Base-by-base conservation (phyloP, 1,284 basidiomycete genomes). In the Moniliophthora roreri region DNA sequence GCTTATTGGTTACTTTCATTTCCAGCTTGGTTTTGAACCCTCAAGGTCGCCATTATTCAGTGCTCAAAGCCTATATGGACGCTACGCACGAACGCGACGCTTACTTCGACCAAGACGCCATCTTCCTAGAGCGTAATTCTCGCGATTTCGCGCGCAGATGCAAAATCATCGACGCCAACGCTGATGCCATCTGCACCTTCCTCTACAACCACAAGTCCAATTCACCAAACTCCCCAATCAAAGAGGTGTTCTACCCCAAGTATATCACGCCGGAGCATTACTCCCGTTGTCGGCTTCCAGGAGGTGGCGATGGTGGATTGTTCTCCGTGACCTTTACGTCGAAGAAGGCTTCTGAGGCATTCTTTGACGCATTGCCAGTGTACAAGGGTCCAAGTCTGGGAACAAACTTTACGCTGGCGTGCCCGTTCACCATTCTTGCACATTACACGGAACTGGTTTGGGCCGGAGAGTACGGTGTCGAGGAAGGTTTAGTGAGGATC, bases 51-150 rank as follows among this genome's bases (percentile, higher is more conserved):
- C 81, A 91, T 62, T 95, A 95, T 63, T 50, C 67, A 0, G 56
- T 70, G 0, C 80, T 99, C 44, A 91, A 89, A 62, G 63, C 68
- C 0, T 72, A 82, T 42, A 72, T 95, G 60, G 62, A 71, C n/a
- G 66, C 70, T 9, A 76, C 70, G 3, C 98, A 89, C 69, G 91
- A 97, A 69, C 96, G 99, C 66, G 77, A 77, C 23, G 28, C 28
- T 6, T 97, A 93, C 72, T 98, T 90, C 66, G 81, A 85, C 63
- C 92, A 96, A 69, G 97, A 99, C 66, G 93, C 93, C 32, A 85
- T 98, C 51, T 98, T 89, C 76, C 91, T 99, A 88, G 96, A 99
- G 69, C 89, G 96, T 61, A 99, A 99, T 72, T 97, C 94, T 18
- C 91, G 96, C 49, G 88, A 98, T 72, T 98, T 98, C 75, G 76